Evolutionary conservation across 2,329 filamentous ascomycete genomes (phyloP).

Genomic region (Aspergillus glaucus): DNA sequence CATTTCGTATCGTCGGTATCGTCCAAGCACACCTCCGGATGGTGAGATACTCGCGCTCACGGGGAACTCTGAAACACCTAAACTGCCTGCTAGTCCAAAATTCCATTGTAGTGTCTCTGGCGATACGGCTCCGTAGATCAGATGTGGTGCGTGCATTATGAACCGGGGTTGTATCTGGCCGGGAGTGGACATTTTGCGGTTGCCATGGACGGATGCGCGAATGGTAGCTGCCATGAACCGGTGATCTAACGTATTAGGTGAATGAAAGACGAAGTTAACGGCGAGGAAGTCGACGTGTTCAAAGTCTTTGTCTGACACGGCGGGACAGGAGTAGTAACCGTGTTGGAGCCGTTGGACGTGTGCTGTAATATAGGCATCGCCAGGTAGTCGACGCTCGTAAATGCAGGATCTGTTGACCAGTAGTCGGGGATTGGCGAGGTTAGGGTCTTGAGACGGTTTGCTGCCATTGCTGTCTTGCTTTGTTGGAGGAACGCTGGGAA

Average conservation of each 20-base stretch:
- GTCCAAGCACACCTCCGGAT: slow-evolving; percentile 34
- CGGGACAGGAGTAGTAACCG: slow-evolving; percentile 40
- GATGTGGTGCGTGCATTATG: slow-evolving; percentile 46
- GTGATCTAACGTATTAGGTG: slow-evolving; percentile 35
- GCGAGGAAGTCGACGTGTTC: slow-evolving; percentile 45
- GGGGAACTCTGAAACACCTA: slow-evolving; percentile 43
- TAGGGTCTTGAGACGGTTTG: slow-evolving; percentile 22
- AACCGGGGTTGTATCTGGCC: slow-evolving; percentile 23
- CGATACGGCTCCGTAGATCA: slow-evolving; percentile 43
- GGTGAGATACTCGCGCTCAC: slow-evolving; percentile 38
- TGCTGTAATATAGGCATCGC: slow-evolving; percentile 44
- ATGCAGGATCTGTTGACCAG: slow-evolving; percentile 39
- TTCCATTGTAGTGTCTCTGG: slow-evolving; percentile 46
- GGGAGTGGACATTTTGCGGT: slow-evolving; percentile 2
- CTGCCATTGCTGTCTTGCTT: not conserved
- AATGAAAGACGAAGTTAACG: slow-evolving; percentile 47
- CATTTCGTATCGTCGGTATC: slow-evolving; percentile 45
- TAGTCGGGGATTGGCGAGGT: slow-evolving; percentile 32
- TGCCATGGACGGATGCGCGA: slow-evolving; percentile 25
- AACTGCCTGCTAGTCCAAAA: slow-evolving; percentile 41
- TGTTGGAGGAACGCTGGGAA: not conserved
- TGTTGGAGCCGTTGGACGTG: slow-evolving; percentile 47
- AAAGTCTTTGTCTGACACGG: slow-evolving; percentile 37
- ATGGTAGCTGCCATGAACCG: slow-evolving; percentile 46
- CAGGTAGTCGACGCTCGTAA: slow-evolving; percentile 45